A percentile compares a stretch with the other conserved stretches of the same genome.
Evolutionary conservation across 495 filamentous ascomycete species (phyloP).

Genomic region (Amniculicola lignicola): DNA sequence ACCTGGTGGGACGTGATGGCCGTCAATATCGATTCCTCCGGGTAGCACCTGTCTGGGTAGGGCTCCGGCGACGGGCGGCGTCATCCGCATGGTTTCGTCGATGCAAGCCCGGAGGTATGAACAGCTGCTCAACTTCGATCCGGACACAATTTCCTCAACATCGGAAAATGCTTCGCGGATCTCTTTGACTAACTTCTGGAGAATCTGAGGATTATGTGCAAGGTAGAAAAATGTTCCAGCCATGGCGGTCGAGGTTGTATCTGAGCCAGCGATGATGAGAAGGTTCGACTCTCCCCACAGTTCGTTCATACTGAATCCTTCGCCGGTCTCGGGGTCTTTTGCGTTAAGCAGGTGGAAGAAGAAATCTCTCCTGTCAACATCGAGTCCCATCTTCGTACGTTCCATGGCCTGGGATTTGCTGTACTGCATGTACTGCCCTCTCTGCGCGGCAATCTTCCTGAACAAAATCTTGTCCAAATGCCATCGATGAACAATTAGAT

Average conservation of each 20-base stretch:
- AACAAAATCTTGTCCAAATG: slow-evolving; percentile 59
- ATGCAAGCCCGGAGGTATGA: slow-evolving; percentile 60
- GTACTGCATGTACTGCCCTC: slow-evolving; percentile 61
- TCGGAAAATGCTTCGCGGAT: slow-evolving; percentile 51
- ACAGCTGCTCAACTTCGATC: slow-evolving; percentile 49
- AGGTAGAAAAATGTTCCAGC: slow-evolving; percentile 64
- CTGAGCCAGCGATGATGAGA: slow-evolving; percentile 41
- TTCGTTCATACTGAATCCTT: slow-evolving; percentile 38
- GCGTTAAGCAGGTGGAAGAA: slow-evolving; percentile 41
- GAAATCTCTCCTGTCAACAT: slow-evolving; percentile 38
- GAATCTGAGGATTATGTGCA: slow-evolving; percentile 47
- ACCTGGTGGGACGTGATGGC: slow-evolving; percentile 51
- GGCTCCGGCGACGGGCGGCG: slow-evolving; percentile 60
- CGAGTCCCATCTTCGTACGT: slow-evolving; percentile 45
- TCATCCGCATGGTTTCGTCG: slow-evolving; percentile 65
- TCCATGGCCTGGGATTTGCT: slow-evolving; percentile 56
- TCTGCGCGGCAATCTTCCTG: slow-evolving; percentile 53
- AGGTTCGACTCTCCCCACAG: slow-evolving; percentile 42
- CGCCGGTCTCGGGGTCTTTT: slow-evolving; percentile 41
- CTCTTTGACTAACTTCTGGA: slow-evolving; percentile 50
- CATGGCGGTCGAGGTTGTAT: slow-evolving; percentile 45
- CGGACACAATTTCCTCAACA: slow-evolving; percentile 53
- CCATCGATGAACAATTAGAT: slow-evolving; percentile 54
- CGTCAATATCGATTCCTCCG: slow-evolving; percentile 58
- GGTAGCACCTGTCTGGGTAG: slow-evolving; percentile 59